A percentile compares a stretch with the other conserved stretches of the same genome.
These are phyloP conservation scores for Penicillium pancosmium DNA, from an alignment of 495 filamentous ascomycete species.

Conservation along the genomic window DNA sequence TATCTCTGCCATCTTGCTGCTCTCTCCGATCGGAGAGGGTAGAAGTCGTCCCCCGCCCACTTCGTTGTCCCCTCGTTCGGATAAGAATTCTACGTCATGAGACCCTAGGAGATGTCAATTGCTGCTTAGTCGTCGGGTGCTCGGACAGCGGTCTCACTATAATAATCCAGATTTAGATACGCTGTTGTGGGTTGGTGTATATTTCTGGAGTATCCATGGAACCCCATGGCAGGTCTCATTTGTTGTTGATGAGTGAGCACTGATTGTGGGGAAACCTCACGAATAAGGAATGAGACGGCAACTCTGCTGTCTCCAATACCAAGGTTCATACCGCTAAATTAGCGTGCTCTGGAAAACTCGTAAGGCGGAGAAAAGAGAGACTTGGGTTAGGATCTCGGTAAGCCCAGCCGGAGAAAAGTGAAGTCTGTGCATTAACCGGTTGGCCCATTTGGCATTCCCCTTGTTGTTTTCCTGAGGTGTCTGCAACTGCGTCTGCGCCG, in stretches of 20 bases:
- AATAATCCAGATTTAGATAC: not conserved
- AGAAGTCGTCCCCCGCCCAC: not conserved
- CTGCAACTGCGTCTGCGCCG: not conserved
- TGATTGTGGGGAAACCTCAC: slow-evolving; percentile 31
- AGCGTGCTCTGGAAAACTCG: not conserved
- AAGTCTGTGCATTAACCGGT: slow-evolving; percentile 11
- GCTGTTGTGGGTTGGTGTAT: not conserved
- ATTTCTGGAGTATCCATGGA: not conserved
- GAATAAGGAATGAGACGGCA: slow-evolving; percentile 20
- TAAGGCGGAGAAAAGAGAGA: slow-evolving; percentile 11
- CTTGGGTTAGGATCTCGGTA: not conserved
- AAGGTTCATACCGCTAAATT: slow-evolving; percentile 9
- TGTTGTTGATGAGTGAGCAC: slow-evolving; percentile 9
- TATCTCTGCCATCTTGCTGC: not conserved
- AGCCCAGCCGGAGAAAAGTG: slow-evolving; percentile 8
- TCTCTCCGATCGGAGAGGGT: not conserved
- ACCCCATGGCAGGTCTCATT: slow-evolving; percentile 19
- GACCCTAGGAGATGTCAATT: not conserved
- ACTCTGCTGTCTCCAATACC: slow-evolving; percentile 7
- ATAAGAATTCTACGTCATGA: slow-evolving; percentile 3
- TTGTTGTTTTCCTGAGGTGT: not conserved
- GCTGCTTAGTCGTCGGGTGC: not conserved
- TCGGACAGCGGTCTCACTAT: slow-evolving; percentile 6
- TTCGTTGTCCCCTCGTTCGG: slow-evolving; percentile 1
- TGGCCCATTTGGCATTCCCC: not conserved